phyloP scores from a whole-genome alignment of 768 basidiomycete genomes.

The Dioszegia crocea region DNA sequence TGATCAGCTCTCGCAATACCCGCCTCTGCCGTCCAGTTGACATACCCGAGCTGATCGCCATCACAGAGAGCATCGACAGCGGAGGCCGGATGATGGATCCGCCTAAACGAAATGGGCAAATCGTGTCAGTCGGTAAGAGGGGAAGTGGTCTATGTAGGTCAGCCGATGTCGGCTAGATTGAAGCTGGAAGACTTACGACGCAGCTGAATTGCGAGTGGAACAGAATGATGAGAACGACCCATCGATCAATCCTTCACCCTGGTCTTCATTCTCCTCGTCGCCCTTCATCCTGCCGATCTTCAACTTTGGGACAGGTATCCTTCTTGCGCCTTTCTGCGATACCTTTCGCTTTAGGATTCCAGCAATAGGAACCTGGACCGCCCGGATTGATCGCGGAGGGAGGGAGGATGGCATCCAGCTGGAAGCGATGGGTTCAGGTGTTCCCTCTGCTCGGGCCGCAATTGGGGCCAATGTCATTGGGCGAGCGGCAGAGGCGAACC shows the following conservation, averaged over 20 bases:
- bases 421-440: background rate
- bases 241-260: background rate
- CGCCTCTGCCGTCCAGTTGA: background rate
- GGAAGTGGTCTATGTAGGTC: background rate
- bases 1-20: conserved; percentile 1
- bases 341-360: background rate
- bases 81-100: background rate
- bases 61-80: too few species aligned
- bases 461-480: background rate
- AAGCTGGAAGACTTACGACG: background rate
- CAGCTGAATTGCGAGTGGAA: background rate
- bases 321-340: background rate
- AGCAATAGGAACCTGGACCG: background rate
- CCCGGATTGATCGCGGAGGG: background rate
- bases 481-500: background rate
- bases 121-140: background rate
- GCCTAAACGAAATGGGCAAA: background rate
- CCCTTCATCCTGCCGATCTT: background rate
- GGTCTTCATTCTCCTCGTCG: background rate
- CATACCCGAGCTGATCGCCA: background rate
- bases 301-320: background rate
- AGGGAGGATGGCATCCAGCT: background rate
- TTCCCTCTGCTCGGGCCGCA: too few species aligned
- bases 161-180: background rate
- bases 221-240: background rate